Conservation (phyloP, 805 yeast species). For the Barnettozyma pratensis region DNA sequence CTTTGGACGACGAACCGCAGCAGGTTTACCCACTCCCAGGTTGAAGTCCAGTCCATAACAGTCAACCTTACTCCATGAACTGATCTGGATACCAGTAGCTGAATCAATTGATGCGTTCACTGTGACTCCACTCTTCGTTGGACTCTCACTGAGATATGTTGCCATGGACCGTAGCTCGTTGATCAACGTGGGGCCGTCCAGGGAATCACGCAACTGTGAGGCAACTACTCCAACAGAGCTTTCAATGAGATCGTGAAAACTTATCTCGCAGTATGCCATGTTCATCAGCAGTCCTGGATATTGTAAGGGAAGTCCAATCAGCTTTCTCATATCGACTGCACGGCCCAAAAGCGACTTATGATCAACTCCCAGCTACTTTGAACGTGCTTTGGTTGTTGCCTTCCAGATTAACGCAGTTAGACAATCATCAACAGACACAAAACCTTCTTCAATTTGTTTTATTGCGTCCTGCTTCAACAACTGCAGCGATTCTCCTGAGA, state of each 20-base stretch:
- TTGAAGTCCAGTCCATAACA: neutral
- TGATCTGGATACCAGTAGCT: neutral
- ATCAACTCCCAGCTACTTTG: neutral
- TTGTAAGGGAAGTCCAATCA: neutral
- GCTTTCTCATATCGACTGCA: neutral
- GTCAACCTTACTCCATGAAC: constrained; percentile 1
- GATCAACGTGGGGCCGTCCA: neutral
- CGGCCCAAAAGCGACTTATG: neutral
- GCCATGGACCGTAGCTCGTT: neutral
- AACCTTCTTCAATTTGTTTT: neutral
- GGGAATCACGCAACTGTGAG: neutral
- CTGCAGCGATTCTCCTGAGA: neutral
- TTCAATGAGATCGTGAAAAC: neutral
- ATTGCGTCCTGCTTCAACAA: neutral
- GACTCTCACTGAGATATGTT: neutral
- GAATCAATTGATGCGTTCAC: neutral
- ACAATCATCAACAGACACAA: constrained; percentile 1
- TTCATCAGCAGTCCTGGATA: neutral
- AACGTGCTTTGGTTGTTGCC: neutral
- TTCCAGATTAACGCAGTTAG: neutral
- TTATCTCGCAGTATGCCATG: neutral
- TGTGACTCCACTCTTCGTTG: neutral
- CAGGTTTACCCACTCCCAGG: neutral
- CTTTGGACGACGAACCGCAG: neutral
- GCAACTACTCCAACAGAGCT: neutral